Base-by-base conservation (phyloP, 2,329 filamentous ascomycete genomes). In the Gyromitra esculenta region DNA sequence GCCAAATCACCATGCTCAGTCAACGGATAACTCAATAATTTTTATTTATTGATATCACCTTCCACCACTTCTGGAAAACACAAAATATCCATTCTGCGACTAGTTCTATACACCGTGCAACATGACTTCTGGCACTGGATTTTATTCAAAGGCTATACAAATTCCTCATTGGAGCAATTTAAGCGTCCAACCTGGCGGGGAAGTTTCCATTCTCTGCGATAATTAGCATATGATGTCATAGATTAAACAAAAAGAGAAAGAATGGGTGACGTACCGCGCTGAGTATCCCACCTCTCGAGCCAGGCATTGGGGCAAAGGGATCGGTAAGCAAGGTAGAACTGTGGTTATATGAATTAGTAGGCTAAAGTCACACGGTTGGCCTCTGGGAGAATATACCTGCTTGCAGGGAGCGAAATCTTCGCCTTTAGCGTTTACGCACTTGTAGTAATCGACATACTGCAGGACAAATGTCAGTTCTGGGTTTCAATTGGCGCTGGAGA, bases 301-400 rank as follows among this genome's bases (percentile, higher is more conserved):
- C 96, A 99, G 83, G 90, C 89, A 85, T 92, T 96, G 82, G 96
- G 96, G 91, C 96, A 99, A 81, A 99, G 91, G 81, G 96, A 97
- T 85, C 93, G 91, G 89, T 97, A 99, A 82, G 96, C 94, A 83
- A 96, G 90, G 88, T 90, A 93, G 89, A 99, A 99, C 95, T 99
- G 82, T 52, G 18, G 57, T 66, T 63, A 25, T 8, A 41, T 11
- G 8, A 43, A 6, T 75, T 39, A 77, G 64, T 59, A 37, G 15
- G 18, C 9, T 8, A 48, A 37, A 15, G 39, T 9, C 5, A 31
- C 50, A 31, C 3, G 57, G 9, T 50, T 43, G 2, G 37, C 2
- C 21, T 48, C 9, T 21, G 74, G 48, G 79, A 64, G 79, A 80
- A 80, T 78, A 39, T 79, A 81, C 79, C 76, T 80, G 78, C 77